Evolutionary conservation across 1,139 yeast genomes (phyloP), one percentile per base, ranked within the genome.

Genomic region (Hansenula lynferdii): DNA sequence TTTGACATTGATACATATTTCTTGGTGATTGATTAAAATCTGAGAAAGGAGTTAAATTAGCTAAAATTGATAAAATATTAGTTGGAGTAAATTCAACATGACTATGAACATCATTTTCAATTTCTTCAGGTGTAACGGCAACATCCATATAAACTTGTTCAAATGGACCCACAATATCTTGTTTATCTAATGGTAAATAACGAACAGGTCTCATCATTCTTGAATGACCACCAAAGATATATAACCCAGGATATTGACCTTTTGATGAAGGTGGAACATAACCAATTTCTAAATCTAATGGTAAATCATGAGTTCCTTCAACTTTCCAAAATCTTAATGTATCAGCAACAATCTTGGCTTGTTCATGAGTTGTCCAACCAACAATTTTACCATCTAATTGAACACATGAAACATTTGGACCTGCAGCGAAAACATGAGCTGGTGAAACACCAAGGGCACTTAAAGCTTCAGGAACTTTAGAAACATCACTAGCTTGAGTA

Each of bases 1-100:
- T 92, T 75, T 94, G 98, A 70, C 99, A 92, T 69, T 92, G 99
- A 63, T 92, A 92, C 98, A 94, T 92, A 63, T 92, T 92, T 80
- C 99, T 85, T 56, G 99, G 99, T 26, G 97, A 89, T 70, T 92
- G 99, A 65, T 92, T 92, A 70, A 92, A 94, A 65, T 92, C 98
- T 1, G 97, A 90, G 61, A 87, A 92, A 50, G 98, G 98, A 1
- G 98, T 92, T 69, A 92, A 72, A 64, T 92, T 92, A 47, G 97
- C 97, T 64, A 92, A 72, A 52, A 92, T 92, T 16, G 97, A 87
- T 52, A 92, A 71, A 43, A 92, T 87, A 61, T 92, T 89, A 3
- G 98, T 92, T 51, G 98, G 98, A 2, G 95, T 74, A 61, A 76
- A 87, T 65, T 92, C 99, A 47, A 90, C 97, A 60, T 92, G 98